phyloP scores from a whole-genome alignment of 495 filamentous ascomycete species.

The Entonaema liquescens region DNA sequence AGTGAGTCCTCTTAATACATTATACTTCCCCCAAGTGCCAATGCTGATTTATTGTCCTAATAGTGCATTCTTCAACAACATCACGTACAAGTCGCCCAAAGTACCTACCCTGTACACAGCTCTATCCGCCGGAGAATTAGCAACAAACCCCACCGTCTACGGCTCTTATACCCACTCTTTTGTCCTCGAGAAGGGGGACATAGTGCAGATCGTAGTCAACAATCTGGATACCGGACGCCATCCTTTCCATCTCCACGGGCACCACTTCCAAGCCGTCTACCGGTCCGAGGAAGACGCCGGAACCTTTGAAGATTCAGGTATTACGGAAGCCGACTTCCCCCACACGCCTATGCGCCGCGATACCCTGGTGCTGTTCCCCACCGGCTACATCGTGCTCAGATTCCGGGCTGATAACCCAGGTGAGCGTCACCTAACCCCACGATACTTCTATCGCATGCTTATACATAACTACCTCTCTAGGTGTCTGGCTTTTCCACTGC shows the following conservation, averaged over 20 bases:
- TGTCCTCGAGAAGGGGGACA: slow-evolving; percentile 70
- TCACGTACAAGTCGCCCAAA: slow-evolving; percentile 76
- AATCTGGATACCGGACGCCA: slow-evolving; percentile 77
- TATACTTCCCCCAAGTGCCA: not conserved
- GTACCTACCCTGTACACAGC: slow-evolving; percentile 84
- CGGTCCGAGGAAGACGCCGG: slow-evolving; percentile 57
- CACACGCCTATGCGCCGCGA: slow-evolving; percentile 63
- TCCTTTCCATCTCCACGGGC: slow-evolving; percentile 90
- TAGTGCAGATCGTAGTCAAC: slow-evolving; percentile 83
- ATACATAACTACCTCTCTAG: slow-evolving; percentile 17
- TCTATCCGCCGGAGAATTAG: slow-evolving; percentile 68
- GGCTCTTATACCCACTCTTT: slow-evolving; percentile 75
- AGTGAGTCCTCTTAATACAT: slow-evolving; percentile 54
- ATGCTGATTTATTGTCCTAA: slow-evolving; percentile 4
- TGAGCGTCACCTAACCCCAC: slow-evolving; percentile 48
- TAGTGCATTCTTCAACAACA: slow-evolving; percentile 83
- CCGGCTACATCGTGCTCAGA: slow-evolving; percentile 69
- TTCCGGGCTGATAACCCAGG: slow-evolving; percentile 75
- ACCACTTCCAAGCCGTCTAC: slow-evolving; percentile 73
- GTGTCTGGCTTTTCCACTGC: slow-evolving; percentile 79
- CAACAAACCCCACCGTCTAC: slow-evolving; percentile 73
- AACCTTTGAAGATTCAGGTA: slow-evolving; percentile 54
- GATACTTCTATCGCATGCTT: not conserved
- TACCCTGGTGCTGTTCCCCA: slow-evolving; percentile 62
- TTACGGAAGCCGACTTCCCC: slow-evolving; percentile 52